phyloP scores from a whole-genome alignment of 2,329 filamentous ascomycete genomes.

The Fusarium incarnatum region DNA sequence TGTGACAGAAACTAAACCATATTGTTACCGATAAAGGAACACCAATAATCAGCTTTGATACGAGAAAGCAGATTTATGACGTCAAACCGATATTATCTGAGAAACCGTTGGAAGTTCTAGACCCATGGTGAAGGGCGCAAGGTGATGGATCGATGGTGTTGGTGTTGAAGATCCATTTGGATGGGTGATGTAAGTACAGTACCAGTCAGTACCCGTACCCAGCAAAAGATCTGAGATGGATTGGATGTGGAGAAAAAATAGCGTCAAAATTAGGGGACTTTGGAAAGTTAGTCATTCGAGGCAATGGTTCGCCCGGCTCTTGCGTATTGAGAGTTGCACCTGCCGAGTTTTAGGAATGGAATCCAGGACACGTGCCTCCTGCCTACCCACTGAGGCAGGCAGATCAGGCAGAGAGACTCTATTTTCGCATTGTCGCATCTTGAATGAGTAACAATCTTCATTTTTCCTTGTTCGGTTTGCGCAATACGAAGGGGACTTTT shows the following conservation, averaged over 20 bases:
- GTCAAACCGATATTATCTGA: neutral
- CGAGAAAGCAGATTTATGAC: constrained; percentile 7
- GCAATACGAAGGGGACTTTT: constrained; percentile 23
- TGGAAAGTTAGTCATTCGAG: constrained; percentile 36
- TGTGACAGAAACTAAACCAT: constrained; percentile 20
- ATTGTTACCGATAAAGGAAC: constrained; percentile 6
- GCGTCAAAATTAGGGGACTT: constrained; percentile 34
- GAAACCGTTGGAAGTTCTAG: constrained; percentile 2
- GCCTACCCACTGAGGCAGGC: constrained; percentile 34
- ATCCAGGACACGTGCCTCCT: constrained; percentile 31
- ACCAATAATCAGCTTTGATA: constrained; percentile 1
- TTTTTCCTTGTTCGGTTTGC: neutral
- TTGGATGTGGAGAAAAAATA: constrained; percentile 14
- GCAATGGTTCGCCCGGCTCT: constrained; percentile 38
- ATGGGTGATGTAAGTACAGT: constrained; percentile 1
- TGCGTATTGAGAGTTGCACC: constrained; percentile 2
- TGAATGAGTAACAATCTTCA: constrained; percentile 17
- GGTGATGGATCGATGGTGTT: constrained; percentile 3
- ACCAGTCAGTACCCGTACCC: neutral
- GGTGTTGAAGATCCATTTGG: neutral
- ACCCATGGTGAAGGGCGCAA: constrained; percentile 2
- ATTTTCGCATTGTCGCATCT: constrained; percentile 10
- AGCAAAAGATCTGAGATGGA: neutral
- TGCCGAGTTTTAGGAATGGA: constrained; percentile 23
- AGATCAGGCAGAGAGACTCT: constrained; percentile 42